Percentiles rank a stretch among this genome's conserved stretches.
Conservation (phyloP, 1,284 basidiomycete species). For the Microstroma glucosiphilum region DNA sequence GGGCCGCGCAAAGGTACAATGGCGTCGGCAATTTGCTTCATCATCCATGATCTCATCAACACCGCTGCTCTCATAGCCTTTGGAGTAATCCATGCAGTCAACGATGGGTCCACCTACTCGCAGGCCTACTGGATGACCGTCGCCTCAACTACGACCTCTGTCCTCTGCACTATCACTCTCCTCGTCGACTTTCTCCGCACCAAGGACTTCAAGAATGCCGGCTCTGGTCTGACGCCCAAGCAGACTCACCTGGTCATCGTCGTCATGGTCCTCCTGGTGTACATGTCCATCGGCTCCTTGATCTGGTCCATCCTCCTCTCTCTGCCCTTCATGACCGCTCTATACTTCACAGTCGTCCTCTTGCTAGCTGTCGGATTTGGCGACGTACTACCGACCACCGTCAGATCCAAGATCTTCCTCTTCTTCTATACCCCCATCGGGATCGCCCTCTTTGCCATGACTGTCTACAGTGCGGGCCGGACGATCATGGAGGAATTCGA, state of each 20-base stretch:
- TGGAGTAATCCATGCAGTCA: constrained; percentile 61
- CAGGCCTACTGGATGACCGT: constrained; percentile 71
- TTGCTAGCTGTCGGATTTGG: constrained; percentile 69
- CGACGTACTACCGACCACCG: constrained; percentile 62
- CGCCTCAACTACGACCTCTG: constrained; percentile 66
- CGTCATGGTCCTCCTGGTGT: constrained; percentile 58
- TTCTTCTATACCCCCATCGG: constrained; percentile 45
- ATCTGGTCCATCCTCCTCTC: constrained; percentile 25
- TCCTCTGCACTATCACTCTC: constrained; percentile 65
- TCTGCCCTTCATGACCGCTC: constrained; percentile 56
- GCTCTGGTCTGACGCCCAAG: constrained; percentile 67
- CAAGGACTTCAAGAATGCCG: constrained; percentile 63
- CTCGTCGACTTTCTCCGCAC: constrained; percentile 60
- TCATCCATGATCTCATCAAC: constrained; percentile 63
- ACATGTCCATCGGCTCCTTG: constrained; percentile 58
- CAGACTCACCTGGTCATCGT: constrained; percentile 71
- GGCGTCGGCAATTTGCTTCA: constrained; percentile 61
- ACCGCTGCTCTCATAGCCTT: constrained; percentile 62
- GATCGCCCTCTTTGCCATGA: constrained; percentile 55
- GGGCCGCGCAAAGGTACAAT: constrained; percentile 57
- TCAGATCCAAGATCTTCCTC: constrained; percentile 53
- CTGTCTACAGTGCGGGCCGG: constrained; percentile 63
- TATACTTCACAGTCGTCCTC: constrained; percentile 62
- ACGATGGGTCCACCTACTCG: constrained; percentile 56
- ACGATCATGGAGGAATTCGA: constrained; percentile 61